Evolutionary conservation across 768 basidiomycete species (phyloP), one percentile per base, ranked within the genome.

Genomic region (Leccinellum albellum): DNA sequence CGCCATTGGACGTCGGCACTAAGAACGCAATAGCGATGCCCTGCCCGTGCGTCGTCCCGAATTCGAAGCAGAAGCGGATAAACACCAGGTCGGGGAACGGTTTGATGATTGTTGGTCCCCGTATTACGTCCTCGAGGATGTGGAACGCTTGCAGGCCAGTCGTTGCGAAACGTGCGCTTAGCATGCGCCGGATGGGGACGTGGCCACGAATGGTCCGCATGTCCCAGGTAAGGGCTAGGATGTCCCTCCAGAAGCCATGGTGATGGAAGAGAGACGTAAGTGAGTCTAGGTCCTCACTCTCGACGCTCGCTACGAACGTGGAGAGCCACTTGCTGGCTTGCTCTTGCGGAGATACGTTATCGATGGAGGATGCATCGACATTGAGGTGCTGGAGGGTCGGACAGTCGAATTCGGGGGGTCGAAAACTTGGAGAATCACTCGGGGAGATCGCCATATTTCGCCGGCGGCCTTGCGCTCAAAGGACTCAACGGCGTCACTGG

Each of bases 11-110:
- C 13, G 66, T 66, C 4, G 73, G 62, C 1, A 88, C 74, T 23
- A 89, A 75, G 32, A 83, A 77, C 10, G 75, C 75, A 32, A 88
- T 69, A 5, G 84, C 85, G 1, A 76, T 78, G 2, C 78, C 81
- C 6, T 74, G 63, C 0, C 83, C 87, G 1, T 78, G 67, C 2
- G 66, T 57, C 4, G 75, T 75, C 6, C 79, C 82, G 61, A 88
- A 89, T 5, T 71, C 76, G 65, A 89, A 86, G 54, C 80, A 67
- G 31, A 78, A 70, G 26, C 79, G 78, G 42, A 89, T 67, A 81
- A 85, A 88, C 0, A 74, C 76, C 5, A 89, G 56, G 60, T 82
- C 84, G 0, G 82, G 76, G 54, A 74, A 78, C 3, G 78, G 79
- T 15, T 66, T 71, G 50, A 75, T 66, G n/a, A 82, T 45, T 3